These are phyloP conservation scores for Quercus wislizeni DNA, from an alignment of 306 rosid species.

Conservation along the genomic window DNA sequence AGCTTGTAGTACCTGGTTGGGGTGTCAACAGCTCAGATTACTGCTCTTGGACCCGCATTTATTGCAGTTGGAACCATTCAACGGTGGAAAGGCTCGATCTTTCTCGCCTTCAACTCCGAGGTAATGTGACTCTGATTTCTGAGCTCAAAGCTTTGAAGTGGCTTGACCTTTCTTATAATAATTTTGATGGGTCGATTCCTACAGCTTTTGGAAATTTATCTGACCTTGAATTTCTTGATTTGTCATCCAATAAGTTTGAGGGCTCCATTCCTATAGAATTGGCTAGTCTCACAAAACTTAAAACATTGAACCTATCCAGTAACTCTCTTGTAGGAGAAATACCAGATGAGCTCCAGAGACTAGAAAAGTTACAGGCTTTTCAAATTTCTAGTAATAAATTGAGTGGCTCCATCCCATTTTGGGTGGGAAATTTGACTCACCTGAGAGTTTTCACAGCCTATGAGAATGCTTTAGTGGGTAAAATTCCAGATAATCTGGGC, in stretches of 20 bases:
- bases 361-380: constrained; percentile 63
- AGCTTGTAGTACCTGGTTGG: constrained; percentile 88
- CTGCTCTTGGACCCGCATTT: constrained; percentile 83
- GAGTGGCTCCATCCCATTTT: constrained; percentile 75
- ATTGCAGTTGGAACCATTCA: constrained; percentile 61
- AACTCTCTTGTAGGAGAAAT: constrained; percentile 75
- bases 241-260: constrained; percentile 77
- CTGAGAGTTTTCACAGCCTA: constrained; percentile 83
- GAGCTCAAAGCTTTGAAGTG: constrained; percentile 81
- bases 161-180: constrained; percentile 85
- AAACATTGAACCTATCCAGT: constrained; percentile 80
- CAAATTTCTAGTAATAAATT: constrained; percentile 79
- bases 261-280: constrained; percentile 75
- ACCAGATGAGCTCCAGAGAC: constrained; percentile 69
- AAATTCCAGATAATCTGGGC: constrained; percentile 77
- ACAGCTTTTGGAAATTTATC: constrained; percentile 59
- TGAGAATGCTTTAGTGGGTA: constrained; percentile 77
- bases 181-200: constrained; percentile 75
- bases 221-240: constrained; percentile 84
- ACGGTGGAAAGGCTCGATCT: constrained; percentile 81
- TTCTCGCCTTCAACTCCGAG: constrained; percentile 68
- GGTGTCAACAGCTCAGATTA: constrained; percentile 58
- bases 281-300: constrained; percentile 70
- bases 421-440: constrained; percentile 82
- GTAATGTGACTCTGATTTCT: constrained; percentile 69